phyloP scores from a whole-genome alignment of 331 rosid genomes.

The Telfairia occidentalis region DNA sequence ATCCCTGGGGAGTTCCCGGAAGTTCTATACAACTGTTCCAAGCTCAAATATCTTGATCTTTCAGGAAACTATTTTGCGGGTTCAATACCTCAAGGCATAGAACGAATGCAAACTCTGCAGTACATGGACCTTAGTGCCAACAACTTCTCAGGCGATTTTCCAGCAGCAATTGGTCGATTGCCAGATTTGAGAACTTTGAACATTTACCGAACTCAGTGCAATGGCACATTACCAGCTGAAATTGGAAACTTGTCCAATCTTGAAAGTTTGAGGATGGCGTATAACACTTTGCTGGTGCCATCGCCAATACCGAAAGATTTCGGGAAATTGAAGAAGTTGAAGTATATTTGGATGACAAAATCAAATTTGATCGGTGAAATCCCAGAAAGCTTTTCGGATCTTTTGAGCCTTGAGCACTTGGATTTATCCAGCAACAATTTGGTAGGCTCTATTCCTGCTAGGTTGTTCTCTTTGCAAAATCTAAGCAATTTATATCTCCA shows the following conservation, averaged over 20 bases:
- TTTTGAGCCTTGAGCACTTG: conserved; percentile 34
- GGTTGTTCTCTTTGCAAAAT: conserved; percentile 36
- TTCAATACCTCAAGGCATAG: conserved; percentile 41
- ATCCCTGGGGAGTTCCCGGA: conserved; percentile 59
- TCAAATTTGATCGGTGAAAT: conserved; percentile 50
- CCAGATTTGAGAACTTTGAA: conserved; percentile 19
- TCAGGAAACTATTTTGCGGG: conserved; percentile 51
- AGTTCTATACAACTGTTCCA: conserved; percentile 48
- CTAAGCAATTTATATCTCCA: conserved; percentile 28
- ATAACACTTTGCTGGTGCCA: conserved; percentile 21
- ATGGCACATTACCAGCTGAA: conserved; percentile 47
- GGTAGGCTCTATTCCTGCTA: conserved; percentile 44
- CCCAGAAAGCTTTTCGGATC: conserved; percentile 33
- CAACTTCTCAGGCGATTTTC: conserved; percentile 54
- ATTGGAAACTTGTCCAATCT: conserved; percentile 55
- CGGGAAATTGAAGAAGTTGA: conserved; percentile 39
- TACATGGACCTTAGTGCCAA: conserved; percentile 43
- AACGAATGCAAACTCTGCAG: conserved; percentile 27
- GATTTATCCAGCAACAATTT: conserved; percentile 42
- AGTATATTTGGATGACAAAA: conserved; percentile 25
- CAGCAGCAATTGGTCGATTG: conserved; percentile 41
- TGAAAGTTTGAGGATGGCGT: conserved; percentile 31
- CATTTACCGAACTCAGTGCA: conserved; percentile 32
- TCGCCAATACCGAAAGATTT: conserved; percentile 44
- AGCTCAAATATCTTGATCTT: conserved; percentile 45